Percentiles rank a stretch among this genome's conserved stretches.
Evolutionary conservation across 2,329 filamentous ascomycete species (phyloP).

Genomic region (Calonectria fujianensis): DNA sequence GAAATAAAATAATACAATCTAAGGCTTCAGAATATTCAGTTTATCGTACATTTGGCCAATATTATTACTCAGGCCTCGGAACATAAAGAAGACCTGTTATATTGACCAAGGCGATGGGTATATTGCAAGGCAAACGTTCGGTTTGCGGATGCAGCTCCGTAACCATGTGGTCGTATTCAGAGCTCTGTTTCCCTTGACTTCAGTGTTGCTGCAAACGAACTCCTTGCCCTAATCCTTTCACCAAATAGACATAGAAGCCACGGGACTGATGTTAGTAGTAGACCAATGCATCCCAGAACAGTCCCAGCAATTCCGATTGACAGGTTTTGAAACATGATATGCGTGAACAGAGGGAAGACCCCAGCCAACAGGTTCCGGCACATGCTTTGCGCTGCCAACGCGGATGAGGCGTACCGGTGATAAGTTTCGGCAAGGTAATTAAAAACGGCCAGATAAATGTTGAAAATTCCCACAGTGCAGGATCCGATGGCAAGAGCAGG

Average conservation of each 20-base stretch:
- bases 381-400: conserved; percentile 79
- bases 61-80: no score
- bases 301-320: conserved; percentile 77
- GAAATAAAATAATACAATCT: no score
- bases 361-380: conserved; percentile 80
- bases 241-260: conserved; percentile 81
- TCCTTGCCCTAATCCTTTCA: conserved; percentile 75
- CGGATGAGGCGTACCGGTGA: conserved; percentile 79
- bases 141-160: no score
- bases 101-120: no score
- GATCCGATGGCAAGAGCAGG: conserved; percentile 77
- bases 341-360: conserved; percentile 77
- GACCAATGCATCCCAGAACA: conserved; percentile 76
- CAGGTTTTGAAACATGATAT: conserved; percentile 76
- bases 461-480: conserved; percentile 81
- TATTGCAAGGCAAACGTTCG: no score
- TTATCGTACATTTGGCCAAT: no score
- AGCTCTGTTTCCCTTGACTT: conserved; percentile 1
- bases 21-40: no score
- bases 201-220: conserved; percentile 73
- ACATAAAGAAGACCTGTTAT: no score
- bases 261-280: conserved; percentile 77
- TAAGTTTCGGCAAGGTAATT: conserved; percentile 83
- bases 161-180: neutral
- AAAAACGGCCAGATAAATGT: conserved; percentile 81